Evolutionary conservation across 176 grass and related monocot genomes (phyloP), one percentile per base, ranked within the genome.

Genomic region (Microstegium vimineum): DNA sequence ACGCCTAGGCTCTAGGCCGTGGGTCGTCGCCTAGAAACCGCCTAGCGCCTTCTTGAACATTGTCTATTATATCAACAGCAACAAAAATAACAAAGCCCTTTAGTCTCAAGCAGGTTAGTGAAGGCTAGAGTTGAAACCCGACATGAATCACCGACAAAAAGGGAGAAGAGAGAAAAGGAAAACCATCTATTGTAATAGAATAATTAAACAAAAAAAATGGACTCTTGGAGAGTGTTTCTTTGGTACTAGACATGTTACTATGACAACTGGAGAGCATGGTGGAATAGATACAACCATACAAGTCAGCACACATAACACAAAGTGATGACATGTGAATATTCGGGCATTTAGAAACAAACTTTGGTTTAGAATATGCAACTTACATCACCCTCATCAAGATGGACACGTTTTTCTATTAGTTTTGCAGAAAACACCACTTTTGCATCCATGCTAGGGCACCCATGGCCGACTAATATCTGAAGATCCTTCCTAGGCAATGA

Each of bases 381-480:
- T 93, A 98, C 95, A 86, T 98, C 95, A 54, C 95, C 95, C 86
- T 98, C 95, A 60, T 98, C 92, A 81, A 98, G 88, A 78, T 98
- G 92, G 23, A 98, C 95, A 54, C 90, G 84, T 84, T 98, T 98
- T 76, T 92, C 90, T 83, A 94, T 91, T 43, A 98, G 65, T 80
- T 98, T 98, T 54, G 95, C 92, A 56, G 95, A 98, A 86, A 98
- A 98, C 64, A 98, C 81, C 22, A 90, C 92, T 84, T 90, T 98
- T 22, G 82, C 81, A 60, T 93, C 86, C 92, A 91, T 77, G 79
- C 75, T 93, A 31, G 92, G 95, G 85, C 95, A 98, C 36, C 95
- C 95, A 85, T 94, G 90, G 31, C 88, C 92, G 20, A 98, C 90
- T 68, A 98, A 84, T 89, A 92, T 78, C 76, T 98, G 92, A 87